Evolutionary conservation across 441 rosid species (phyloP), one percentile per base, ranked within the genome.

Genomic region (Brassica hybrid): DNA sequence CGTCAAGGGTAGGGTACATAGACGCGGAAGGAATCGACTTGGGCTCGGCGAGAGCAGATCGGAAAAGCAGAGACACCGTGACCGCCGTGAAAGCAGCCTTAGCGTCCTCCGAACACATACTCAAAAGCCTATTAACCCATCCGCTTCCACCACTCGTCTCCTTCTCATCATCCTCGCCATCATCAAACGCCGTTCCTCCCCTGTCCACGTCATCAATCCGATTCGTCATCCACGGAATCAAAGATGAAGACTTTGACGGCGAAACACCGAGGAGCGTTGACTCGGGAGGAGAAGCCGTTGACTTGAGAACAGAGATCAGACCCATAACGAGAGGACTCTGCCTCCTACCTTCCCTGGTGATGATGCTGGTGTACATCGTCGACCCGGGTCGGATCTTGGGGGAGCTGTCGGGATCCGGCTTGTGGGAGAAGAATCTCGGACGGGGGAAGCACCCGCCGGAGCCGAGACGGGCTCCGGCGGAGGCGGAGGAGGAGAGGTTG

Each of bases 21-120:
- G 94, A 90, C 71, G 83, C 1, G 1, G 92, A 90, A 8, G 92
- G 91, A 54, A 90, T 90, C 12, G 92, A 90, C 77, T 86, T 84
- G 12, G 92, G 91, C 85, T 88, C 91, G 1, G 94, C 94, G 72
- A 90, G 65, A 81, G 76, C 81, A 30, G 94, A 90, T 18, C 83
- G 76, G 82, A 86, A 90, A 54, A 94, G 80, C 25, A 94, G 45
- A 80, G 83, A 88, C 23, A 94, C 98, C 8, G 97, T 94, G 16
- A 93, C 83, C 25, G 94, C 97, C 4, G 97, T 94, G 68, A 94
- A 86, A 61, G 86, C 89, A 10, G 98, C 99, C 82, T 91, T 94
- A 0, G 92, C 97, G 72, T 94, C 99, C 85, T 94, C 98, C 11
- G 99, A 92, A 79, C 90, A 92, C 10, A 50, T 30, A 52, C 76